Base-by-base conservation (phyloP, 1,139 yeast species). In the Scheffersomyces quercinus region DNA sequence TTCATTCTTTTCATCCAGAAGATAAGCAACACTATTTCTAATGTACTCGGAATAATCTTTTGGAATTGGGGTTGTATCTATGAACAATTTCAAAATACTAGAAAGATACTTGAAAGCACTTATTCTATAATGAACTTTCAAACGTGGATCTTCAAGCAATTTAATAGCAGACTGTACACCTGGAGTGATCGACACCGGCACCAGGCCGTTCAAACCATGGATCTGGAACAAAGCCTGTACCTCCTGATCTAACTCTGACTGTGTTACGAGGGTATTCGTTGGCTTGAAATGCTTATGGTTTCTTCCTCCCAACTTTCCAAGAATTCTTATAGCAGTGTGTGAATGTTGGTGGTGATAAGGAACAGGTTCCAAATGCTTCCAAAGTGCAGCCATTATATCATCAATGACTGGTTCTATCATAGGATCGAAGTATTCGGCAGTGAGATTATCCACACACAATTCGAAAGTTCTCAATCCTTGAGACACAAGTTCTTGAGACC, bases 351-450 rank as follows among this genome's bases (percentile, higher is more conserved):
- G 97, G 51, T 84, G 88, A 60, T 90, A 90, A 0, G 99, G 99
- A 35, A 90, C 79, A 1, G 99, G 99, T 51, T 85, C 85, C 51
- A 95, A 68, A 54, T 93, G 95, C 51, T 82, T 85, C 95, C 97
- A 95, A 37, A 95, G 70, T 0, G 97, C 96, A 28, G 85, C 83
- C 89, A 90, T 87, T 2, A 95, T 90, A 53, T 93, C 97, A 46
- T 88, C 95, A 49, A 91, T 82, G 1, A 90, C 97, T 0, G 99
- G 98, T 56, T 90, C 98, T 48, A 95, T 83, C 60, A 93, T 89
- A 1, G 99, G 99, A 57, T 95, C 99, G 62, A 95, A 90, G 63
- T 90, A 95, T 56, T 91, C 96, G 0, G 98, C 96, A 0, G 98
- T 93, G 46, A 95, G 70, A 55, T 95, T 95, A 58, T 95, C 99